Evolutionary conservation across 306 rosid species (phyloP), one percentile per base, ranked within the genome.

Genomic region (Macrotyloma uniflorum): DNA sequence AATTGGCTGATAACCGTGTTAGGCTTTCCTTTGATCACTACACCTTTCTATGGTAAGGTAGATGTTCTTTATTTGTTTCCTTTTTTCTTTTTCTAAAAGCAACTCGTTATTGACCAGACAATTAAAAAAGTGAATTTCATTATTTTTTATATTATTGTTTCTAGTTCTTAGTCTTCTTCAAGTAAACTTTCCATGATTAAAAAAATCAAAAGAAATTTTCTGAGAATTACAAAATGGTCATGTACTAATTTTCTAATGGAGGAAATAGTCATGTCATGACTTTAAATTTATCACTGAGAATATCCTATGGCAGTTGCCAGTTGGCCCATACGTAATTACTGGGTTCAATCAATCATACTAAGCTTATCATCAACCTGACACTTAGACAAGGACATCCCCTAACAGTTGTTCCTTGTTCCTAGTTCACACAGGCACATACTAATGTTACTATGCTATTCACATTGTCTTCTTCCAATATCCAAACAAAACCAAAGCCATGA

Each of bases 241-340:
- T 62, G 30, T 10, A 32, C 6, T 12, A 6, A 20, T 38, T 9
- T 38, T 19, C 9, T 38, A 1, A 65, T 18, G 30, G 30, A 36
- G 49, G 70, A 65, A 57, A 51, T 6, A 20, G 43, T 45, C 30
- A 19, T 53, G 50, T 35, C 5, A 72, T 12, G 72, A 36, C 2
- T 40, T 20, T 19, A 15, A 1, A 2, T 5, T 42, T 40, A 12
- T 35, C 33, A 4, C 22, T 6, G n/a, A 10, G 43, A 24, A 40
- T 57, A 74, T 74, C 70, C 69, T n/a, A 16, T n/a, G 67, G 80
- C 23, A 53, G 66, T 35, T 20, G 66, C 40, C 18, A 15, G 72
- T 64, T 64, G 73, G 67, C 55, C 12, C 9, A 23, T 36, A n/a
- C 33, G 23, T 64, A 32, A 63, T 32, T 22, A 53, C 74, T 51